Evolutionary conservation across 2,329 filamentous ascomycete genomes (phyloP).

Genomic region (Penicillium sp.): DNA sequence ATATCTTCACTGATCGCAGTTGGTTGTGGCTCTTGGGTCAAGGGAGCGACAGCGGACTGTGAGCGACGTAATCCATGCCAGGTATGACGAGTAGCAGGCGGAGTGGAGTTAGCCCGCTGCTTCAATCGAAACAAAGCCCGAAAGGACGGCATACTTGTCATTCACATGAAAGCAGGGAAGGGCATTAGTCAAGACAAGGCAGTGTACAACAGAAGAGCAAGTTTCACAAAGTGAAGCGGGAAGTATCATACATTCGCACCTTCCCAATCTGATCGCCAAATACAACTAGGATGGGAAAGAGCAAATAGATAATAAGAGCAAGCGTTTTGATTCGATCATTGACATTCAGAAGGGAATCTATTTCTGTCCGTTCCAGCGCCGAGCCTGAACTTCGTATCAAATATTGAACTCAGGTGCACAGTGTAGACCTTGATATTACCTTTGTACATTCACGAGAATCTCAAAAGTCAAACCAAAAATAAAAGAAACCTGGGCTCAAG

Average conservation of each 20-base stretch:
- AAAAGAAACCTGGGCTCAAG: not conserved
- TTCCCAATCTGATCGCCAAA: not conserved
- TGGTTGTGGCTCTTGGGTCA: conserved; percentile 8
- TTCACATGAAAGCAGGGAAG: not conserved
- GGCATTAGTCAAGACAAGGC: not conserved
- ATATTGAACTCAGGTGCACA: not conserved
- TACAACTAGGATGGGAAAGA: not conserved
- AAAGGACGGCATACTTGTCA: conserved; percentile 14
- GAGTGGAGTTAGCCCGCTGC: not conserved
- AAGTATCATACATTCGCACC: not conserved
- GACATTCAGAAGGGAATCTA: conserved; percentile 23
- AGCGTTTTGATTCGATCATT: conserved; percentile 1
- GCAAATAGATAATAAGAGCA: not conserved
- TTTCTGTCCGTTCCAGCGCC: conserved; percentile 27
- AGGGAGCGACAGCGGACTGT: conserved; percentile 6
- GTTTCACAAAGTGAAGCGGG: not conserved
- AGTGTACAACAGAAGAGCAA: not conserved
- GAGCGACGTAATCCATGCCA: conserved; percentile 14
- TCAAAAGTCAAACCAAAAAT: conserved; percentile 7
- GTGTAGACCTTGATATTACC: conserved; percentile 26
- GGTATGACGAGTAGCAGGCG: conserved; percentile 4
- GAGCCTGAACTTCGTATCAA: not conserved
- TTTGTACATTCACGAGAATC: conserved; percentile 29
- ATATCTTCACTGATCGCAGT: not conserved
- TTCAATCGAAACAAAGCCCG: conserved; percentile 10